phyloP scores from a whole-genome alignment of 768 basidiomycete species.

The Agaricus subrufescens region DNA sequence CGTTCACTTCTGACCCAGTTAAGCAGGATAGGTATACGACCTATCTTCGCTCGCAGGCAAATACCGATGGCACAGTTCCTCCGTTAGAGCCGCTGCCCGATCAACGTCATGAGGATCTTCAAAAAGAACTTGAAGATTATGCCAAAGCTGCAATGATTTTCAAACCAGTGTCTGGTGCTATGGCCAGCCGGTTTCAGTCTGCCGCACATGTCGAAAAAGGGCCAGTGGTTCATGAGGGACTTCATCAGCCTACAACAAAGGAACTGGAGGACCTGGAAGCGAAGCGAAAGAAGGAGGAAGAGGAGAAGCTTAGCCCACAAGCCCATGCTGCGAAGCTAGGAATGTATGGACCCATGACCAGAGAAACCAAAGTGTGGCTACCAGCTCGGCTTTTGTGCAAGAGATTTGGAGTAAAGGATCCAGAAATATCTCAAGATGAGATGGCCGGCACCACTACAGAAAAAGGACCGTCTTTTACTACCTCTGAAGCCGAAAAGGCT shows the following conservation, averaged over 20 bases:
- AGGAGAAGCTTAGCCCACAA: constrained; percentile 68
- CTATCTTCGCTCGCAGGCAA: constrained; percentile 74
- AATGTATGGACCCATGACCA: constrained; percentile 87
- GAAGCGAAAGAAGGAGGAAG: constrained; percentile 35
- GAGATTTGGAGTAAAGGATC: constrained; percentile 89
- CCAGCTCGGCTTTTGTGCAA: constrained; percentile 88
- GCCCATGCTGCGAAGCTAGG: constrained; percentile 79
- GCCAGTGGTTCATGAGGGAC: constrained; percentile 58
- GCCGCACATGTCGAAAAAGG: constrained; percentile 68
- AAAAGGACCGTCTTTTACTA: constrained; percentile 17
- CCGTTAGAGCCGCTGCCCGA: constrained; percentile 48
- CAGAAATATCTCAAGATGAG: constrained; percentile 53
- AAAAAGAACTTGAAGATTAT: constrained; percentile 82
- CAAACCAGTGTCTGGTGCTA: constrained; percentile 86
- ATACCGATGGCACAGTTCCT: constrained; percentile 35
- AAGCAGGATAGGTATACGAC: constrained; percentile 85
- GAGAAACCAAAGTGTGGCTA: constrained; percentile 70
- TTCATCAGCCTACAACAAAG: constrained; percentile 53
- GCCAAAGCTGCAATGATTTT: constrained; percentile 85
- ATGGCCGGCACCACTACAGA: constrained; percentile 20
- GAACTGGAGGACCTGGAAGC: constrained; percentile 40
- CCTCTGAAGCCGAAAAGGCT: constrained; percentile 16
- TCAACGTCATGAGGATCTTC: constrained; percentile 65
- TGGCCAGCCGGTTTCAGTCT: constrained; percentile 92
- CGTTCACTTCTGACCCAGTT: constrained; percentile 67